These are phyloP conservation scores for Fragilaria radians DNA, from an alignment of 108 stramenopile species.

Conservation along the genomic window DNA sequence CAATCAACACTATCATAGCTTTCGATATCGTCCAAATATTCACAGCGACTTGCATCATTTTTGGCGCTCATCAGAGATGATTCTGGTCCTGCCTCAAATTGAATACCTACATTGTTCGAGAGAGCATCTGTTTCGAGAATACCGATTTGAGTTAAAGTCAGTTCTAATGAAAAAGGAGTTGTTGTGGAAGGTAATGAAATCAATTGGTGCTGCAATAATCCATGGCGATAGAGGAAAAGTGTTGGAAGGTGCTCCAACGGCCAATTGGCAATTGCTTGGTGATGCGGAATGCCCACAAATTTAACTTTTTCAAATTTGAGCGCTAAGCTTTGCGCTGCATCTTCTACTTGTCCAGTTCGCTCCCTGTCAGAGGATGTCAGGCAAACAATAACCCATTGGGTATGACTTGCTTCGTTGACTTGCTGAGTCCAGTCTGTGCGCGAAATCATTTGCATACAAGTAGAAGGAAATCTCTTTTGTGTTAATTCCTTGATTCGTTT, in stretches of 20 bases:
- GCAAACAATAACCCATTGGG: conserved; percentile 64
- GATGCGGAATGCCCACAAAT: conserved; percentile 75
- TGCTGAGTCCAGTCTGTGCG: conserved; percentile 61
- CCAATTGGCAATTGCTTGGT: conserved; percentile 83
- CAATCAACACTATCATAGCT: too few species aligned
- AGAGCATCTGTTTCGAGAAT: conserved; percentile 42
- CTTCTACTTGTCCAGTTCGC: conserved; percentile 34
- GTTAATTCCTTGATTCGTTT: conserved; percentile 44
- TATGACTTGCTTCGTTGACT: conserved; percentile 64
- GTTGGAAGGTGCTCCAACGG: conserved; percentile 84
- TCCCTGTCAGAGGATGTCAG: conserved; percentile 34
- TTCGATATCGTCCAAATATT: too few species aligned
- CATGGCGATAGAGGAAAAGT: conserved; percentile 85
- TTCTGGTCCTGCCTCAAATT: too few species aligned
- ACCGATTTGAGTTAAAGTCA: conserved; percentile 38
- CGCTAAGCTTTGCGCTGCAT: conserved; percentile 25
- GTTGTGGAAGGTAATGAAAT: conserved; percentile 33
- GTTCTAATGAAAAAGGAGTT: conserved; percentile 28
- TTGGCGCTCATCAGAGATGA: too few species aligned
- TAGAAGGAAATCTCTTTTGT: conserved; percentile 12
- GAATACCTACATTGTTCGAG: too few species aligned
- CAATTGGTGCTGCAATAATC: conserved; percentile 76
- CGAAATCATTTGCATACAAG: too few species aligned
- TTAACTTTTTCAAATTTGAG: conserved; percentile 40
- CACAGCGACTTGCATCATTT: too few species aligned